phyloP scores from a whole-genome alignment of 1,139 yeast genomes.

The Saccharomyces hybrid region DNA sequence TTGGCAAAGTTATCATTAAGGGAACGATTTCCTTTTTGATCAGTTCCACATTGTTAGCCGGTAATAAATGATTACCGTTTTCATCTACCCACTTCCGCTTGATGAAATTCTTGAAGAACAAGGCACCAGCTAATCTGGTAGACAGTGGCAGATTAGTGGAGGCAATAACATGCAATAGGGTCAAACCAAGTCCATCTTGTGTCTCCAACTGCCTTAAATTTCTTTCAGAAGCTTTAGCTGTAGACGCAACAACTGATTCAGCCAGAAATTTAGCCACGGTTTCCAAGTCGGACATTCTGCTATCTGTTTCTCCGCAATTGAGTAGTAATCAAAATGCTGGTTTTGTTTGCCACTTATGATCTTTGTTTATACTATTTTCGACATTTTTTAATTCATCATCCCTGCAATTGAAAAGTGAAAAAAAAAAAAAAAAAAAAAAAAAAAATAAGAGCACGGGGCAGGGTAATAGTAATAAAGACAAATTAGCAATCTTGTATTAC shows the following conservation, averaged over 20 bases:
- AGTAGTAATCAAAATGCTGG: background rate
- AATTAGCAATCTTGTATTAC: background rate
- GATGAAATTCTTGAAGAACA: constrained; percentile 83
- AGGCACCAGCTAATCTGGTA: constrained; percentile 78
- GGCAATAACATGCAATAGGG: constrained; percentile 72
- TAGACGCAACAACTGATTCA: constrained; percentile 36
- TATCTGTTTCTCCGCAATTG: background rate
- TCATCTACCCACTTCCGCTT: constrained; percentile 86
- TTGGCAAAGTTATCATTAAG: constrained; percentile 76
- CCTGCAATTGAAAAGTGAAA: background rate
- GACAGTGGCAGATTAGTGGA: constrained; percentile 46
- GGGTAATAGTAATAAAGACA: background rate
- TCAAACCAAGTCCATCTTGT: constrained; percentile 65
- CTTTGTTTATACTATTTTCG: background rate
- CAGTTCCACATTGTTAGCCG: constrained; percentile 52
- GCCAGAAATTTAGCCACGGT: constrained; percentile 32
- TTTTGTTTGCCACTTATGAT: background rate
- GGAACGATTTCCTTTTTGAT: constrained; percentile 73
- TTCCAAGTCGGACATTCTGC: constrained; percentile 34
- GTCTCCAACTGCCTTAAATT: constrained; percentile 54
- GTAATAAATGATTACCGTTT: constrained; percentile 68
- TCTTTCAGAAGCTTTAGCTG: constrained; percentile 56
- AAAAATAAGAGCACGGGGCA: background rate
- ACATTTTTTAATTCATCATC: background rate
- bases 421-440: background rate